A percentile compares a stretch with the other conserved stretches of the same genome.
Conservation (phyloP, 78 protist species). For the Dictyostelium capitatum region DNA sequence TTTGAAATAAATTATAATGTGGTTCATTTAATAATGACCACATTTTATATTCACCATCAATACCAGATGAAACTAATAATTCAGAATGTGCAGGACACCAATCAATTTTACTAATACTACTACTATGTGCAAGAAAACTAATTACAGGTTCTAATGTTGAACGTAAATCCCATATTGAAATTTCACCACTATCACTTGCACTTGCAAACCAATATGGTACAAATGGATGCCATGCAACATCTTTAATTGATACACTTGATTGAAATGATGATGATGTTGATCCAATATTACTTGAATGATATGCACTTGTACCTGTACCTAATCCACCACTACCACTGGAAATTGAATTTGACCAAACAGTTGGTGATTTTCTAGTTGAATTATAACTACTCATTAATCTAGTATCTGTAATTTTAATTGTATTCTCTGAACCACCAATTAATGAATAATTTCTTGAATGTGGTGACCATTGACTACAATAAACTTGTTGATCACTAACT, state of each 20-base stretch:
- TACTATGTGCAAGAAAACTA: slow-evolving; percentile 20
- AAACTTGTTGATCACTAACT: slow-evolving; percentile 30
- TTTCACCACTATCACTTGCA: slow-evolving; percentile 38
- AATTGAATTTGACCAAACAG: slow-evolving; percentile 40
- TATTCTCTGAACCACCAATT: slow-evolving; percentile 24
- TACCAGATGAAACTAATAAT: slow-evolving; percentile 33
- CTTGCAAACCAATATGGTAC: slow-evolving; percentile 77
- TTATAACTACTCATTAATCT: slow-evolving; percentile 21
- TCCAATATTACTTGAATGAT: not conserved
- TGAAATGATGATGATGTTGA: not conserved
- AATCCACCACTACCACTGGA: not conserved
- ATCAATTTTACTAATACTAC: slow-evolving; percentile 33
- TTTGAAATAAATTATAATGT: slow-evolving; percentile 48
- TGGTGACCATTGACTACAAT: slow-evolving; percentile 42
- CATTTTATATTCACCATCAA: slow-evolving; percentile 49
- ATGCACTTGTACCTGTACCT: not conserved
- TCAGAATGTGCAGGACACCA: slow-evolving; percentile 78
- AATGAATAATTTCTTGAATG: slow-evolving; percentile 48
- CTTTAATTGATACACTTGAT: slow-evolving; percentile 9
- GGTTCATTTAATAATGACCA: slow-evolving; percentile 65
- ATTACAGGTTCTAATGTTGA: slow-evolving; percentile 47
- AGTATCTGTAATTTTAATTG: slow-evolving; percentile 42
- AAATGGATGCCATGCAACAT: slow-evolving; percentile 71
- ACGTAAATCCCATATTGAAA: slow-evolving; percentile 58
- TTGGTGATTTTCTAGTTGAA: slow-evolving; percentile 25